A percentile compares a stretch with the other conserved stretches of the same genome.
These are phyloP conservation scores for Atkinsonella texensis DNA, from an alignment of 2,329 filamentous ascomycete species.

Conservation along the genomic window DNA sequence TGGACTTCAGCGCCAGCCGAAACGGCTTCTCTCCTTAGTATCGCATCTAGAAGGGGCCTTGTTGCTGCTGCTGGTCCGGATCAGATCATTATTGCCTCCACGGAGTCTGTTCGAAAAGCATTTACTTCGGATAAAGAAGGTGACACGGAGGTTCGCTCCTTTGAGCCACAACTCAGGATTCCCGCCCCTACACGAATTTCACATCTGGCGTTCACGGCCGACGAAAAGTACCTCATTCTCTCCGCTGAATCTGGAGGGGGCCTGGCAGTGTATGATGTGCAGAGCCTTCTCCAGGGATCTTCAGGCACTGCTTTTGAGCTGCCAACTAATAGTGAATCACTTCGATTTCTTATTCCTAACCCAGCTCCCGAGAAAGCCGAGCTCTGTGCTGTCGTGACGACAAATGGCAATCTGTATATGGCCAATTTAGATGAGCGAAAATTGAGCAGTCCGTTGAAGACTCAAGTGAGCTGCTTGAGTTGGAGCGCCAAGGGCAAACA, in stretches of 20 bases:
- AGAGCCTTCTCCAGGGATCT: conserved; percentile 52
- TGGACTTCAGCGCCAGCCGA: conserved; percentile 69
- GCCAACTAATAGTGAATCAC: conserved; percentile 57
- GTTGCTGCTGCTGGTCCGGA: conserved; percentile 82
- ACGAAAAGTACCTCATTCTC: conserved; percentile 73
- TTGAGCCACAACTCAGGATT: conserved; percentile 62
- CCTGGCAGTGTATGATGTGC: conserved; percentile 70
- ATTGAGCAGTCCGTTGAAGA: conserved; percentile 53
- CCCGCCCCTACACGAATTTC: conserved; percentile 65
- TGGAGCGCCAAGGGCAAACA: conserved; percentile 96
- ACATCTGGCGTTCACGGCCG: conserved; percentile 82
- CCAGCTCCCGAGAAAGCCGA: conserved; percentile 61
- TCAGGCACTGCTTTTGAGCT: conserved; percentile 63
- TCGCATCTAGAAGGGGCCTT: conserved; percentile 69
- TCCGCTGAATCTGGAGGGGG: conserved; percentile 73
- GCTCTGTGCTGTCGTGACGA: conserved; percentile 70
- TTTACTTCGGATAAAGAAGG: conserved; percentile 49
- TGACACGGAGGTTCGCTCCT: conserved; percentile 55
- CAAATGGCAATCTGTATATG: conserved; percentile 69
- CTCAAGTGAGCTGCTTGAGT: conserved; percentile 67
- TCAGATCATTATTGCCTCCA: conserved; percentile 61
- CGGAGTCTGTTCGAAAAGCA: conserved; percentile 64
- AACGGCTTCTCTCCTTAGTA: conserved; percentile 70
- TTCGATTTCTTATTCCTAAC: conserved; percentile 70
- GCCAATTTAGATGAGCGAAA: conserved; percentile 62